phyloP scores from a whole-genome alignment of 352 stramenopile genomes.

The Pythium graminicola region DNA sequence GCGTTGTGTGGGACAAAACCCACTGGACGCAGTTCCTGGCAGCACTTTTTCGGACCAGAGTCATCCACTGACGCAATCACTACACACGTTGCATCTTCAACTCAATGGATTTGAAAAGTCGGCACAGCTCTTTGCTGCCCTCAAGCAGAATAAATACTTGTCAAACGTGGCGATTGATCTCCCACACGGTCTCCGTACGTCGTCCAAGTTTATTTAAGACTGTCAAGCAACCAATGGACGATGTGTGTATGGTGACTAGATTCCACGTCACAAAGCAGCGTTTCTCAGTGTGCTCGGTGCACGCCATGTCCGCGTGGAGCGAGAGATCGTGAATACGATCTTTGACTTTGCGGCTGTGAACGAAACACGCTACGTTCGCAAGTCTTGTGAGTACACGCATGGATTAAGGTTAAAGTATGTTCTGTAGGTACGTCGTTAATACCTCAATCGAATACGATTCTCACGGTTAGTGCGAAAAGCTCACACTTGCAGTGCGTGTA shows the following conservation, averaged over 20 bases:
- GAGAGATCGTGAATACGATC: not conserved
- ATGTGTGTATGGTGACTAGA: not conserved
- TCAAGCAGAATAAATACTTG: not conserved
- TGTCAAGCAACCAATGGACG: not conserved
- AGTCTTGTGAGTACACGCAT: no score
- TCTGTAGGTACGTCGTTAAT: no score
- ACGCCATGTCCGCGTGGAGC: not conserved
- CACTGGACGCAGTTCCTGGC: not conserved
- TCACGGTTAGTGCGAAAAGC: not conserved
- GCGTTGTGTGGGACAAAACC: not conserved
- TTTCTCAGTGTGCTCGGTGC: not conserved
- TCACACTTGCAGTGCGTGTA: not conserved
- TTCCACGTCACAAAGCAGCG: not conserved
- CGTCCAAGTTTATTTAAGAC: not conserved
- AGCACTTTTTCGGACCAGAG: not conserved
- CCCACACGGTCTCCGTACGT: not conserved
- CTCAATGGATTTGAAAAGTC: not conserved
- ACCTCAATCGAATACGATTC: no score
- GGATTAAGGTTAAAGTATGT: no score
- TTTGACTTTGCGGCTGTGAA: not conserved
- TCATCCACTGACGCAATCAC: not conserved
- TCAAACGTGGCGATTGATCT: not conserved
- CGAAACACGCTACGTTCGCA: not conserved
- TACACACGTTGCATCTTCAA: conserved; percentile 2
- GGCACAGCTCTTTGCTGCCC: not conserved